Conservation (phyloP, 805 yeast genomes). For the Cyberlindnera euphorbiiphila region DNA sequence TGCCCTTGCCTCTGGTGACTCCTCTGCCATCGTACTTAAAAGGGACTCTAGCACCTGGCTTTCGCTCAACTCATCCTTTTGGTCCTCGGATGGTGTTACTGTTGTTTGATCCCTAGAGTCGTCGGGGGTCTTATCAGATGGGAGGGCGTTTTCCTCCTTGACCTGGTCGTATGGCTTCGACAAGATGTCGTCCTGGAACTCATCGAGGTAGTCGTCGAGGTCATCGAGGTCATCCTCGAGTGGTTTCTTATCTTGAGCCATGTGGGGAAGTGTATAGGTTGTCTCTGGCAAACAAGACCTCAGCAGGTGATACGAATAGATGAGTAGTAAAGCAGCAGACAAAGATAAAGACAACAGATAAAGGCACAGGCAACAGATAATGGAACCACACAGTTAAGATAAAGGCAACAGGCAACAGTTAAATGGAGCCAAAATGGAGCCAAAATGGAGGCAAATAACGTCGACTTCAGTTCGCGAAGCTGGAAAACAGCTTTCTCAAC, state of each 20-base stretch:
- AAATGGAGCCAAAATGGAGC: no score
- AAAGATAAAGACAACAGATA: no score
- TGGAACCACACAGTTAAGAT: no score
- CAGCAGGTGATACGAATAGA: no score
- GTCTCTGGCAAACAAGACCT: not conserved
- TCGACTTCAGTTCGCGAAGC: not conserved
- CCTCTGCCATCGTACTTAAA: constrained; percentile 33
- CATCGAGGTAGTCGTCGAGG: constrained; percentile 81
- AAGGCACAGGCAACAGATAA: no score
- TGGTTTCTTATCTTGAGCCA: not conserved
- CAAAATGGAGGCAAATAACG: not conserved
- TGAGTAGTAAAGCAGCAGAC: not conserved
- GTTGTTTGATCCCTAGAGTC: no score
- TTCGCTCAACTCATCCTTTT: constrained; percentile 1
- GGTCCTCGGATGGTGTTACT: not conserved
- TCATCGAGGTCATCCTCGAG: constrained; percentile 58
- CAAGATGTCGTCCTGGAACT: constrained; percentile 69
- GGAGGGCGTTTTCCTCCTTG: constrained; percentile 15
- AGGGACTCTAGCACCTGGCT: constrained; percentile 28
- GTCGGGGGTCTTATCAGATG: constrained; percentile 4
- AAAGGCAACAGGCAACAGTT: no score
- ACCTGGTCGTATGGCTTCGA: constrained; percentile 38
- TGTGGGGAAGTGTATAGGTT: not conserved
- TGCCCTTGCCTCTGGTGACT: constrained; percentile 48
- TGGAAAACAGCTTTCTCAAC: not conserved